Percentiles rank a stretch among this genome's conserved stretches.
Evolutionary conservation across 306 rosid species (phyloP).

Genomic region (Cajanus cajan): DNA sequence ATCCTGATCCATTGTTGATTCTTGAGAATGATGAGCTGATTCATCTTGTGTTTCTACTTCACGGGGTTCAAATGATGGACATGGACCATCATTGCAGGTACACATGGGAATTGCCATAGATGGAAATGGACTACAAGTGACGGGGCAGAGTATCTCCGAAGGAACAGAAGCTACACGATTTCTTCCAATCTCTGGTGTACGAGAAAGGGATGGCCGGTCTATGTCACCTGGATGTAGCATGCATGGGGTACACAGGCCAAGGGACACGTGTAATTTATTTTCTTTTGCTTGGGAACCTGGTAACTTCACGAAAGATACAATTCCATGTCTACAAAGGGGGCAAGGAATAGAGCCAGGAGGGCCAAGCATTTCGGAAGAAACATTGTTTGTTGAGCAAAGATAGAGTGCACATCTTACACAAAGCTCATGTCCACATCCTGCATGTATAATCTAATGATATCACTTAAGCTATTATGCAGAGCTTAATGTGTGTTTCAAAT

Average conservation of each 20-base stretch:
- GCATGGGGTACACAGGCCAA: constrained; percentile 85
- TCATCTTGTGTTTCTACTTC: constrained; percentile 59
- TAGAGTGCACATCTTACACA: constrained; percentile 91
- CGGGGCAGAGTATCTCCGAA: constrained; percentile 81
- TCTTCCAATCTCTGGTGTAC: constrained; percentile 57
- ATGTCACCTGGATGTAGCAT: constrained; percentile 68
- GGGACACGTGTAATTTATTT: constrained; percentile 58
- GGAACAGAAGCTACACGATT: constrained; percentile 79
- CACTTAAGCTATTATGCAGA: constrained; percentile 3
- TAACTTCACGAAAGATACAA: constrained; percentile 76
- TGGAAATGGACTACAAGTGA: constrained; percentile 96
- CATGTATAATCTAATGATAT: constrained; percentile 25
- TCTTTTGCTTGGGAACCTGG: constrained; percentile 73
- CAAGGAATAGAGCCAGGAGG: constrained; percentile 93
- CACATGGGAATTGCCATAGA: constrained; percentile 83
- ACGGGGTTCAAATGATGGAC: constrained; percentile 75
- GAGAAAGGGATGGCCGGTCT: constrained; percentile 55
- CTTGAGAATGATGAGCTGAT: constrained; percentile 54
- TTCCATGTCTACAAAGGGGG: constrained; percentile 86
- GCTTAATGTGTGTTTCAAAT: not conserved
- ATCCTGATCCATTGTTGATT: constrained; percentile 54
- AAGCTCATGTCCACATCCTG: constrained; percentile 91
- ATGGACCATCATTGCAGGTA: constrained; percentile 84
- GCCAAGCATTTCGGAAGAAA: constrained; percentile 57
- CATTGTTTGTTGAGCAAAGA: constrained; percentile 81